Percentiles rank a stretch among this genome's conserved stretches.
Evolutionary conservation across 2,329 filamentous ascomycete species (phyloP).

Genomic region (Pleurostoma richardsiae): DNA sequence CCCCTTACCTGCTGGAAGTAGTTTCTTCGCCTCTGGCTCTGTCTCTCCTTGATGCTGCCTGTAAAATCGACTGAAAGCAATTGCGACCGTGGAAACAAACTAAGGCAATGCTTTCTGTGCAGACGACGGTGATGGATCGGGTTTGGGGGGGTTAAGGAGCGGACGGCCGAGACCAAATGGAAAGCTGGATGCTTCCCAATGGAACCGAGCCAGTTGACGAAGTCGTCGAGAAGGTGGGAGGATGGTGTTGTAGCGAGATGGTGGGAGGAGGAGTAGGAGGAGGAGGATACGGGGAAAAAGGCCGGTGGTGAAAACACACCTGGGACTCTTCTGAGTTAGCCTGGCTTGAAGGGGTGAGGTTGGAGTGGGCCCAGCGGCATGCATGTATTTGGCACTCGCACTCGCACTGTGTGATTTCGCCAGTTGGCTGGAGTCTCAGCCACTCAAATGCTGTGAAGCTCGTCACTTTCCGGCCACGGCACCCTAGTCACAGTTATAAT

Average conservation of each 20-base stretch:
- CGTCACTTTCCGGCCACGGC: too few species aligned
- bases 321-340: too few species aligned
- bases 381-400: too few species aligned
- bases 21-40: too few species aligned
- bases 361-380: background rate
- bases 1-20: too few species aligned
- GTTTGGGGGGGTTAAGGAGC: constrained; percentile 39
- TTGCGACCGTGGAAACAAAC: constrained; percentile 8
- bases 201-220: constrained; percentile 47
- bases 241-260: constrained; percentile 20
- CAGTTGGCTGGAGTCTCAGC: too few species aligned
- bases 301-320: too few species aligned
- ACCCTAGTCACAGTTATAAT: too few species aligned
- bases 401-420: too few species aligned
- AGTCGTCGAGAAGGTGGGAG: constrained; percentile 13
- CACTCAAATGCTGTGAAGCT: too few species aligned
- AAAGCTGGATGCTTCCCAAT: constrained; percentile 44
- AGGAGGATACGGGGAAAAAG: constrained; percentile 12
- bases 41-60: too few species aligned
- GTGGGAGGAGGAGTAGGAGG: constrained; percentile 14
- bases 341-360: background rate
- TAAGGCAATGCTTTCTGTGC: constrained; percentile 11
- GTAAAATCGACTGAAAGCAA: constrained; percentile 1
- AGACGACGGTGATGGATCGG: constrained; percentile 4
- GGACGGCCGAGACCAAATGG: constrained; percentile 56